Evolutionary conservation across 2,329 filamentous ascomycete species (phyloP).

Genomic region (Diplocarpon rosae): DNA sequence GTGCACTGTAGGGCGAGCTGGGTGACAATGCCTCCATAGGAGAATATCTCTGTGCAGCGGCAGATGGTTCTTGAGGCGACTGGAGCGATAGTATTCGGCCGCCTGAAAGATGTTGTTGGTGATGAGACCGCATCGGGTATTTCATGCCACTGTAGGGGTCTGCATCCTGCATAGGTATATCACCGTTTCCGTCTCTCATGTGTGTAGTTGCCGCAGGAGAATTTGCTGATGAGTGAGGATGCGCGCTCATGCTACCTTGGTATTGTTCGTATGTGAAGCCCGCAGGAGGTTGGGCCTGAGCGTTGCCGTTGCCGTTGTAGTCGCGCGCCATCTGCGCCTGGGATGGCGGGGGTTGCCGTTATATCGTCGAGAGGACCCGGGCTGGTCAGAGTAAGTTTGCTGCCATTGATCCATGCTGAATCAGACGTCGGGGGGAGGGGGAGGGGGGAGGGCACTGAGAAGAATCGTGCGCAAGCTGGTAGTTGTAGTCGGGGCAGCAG

Average conservation of each 20-base stretch:
- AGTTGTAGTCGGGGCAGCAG: conserved; percentile 1
- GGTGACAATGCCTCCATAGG: conserved; percentile 88
- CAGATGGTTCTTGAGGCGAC: conserved; percentile 61
- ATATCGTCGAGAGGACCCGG: conserved; percentile 53
- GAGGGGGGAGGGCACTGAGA: not conserved
- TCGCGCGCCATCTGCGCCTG: conserved; percentile 39
- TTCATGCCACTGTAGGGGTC: conserved; percentile 81
- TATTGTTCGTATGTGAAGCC: conserved; percentile 61
- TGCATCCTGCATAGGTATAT: conserved; percentile 79
- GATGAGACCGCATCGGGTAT: conserved; percentile 69
- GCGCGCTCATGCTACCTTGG: conserved; percentile 36
- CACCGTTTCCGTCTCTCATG: conserved; percentile 60
- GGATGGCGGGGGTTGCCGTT: conserved; percentile 38
- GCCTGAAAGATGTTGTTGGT: conserved; percentile 58
- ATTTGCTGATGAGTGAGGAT: conserved; percentile 41
- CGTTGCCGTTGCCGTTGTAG: conserved; percentile 29
- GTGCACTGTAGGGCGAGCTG: conserved; percentile 63
- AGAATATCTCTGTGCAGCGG: conserved; percentile 84
- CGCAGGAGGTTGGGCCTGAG: conserved; percentile 39
- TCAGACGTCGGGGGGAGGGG: conserved; percentile 6
- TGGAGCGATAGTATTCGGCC: conserved; percentile 51
- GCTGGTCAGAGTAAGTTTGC: conserved; percentile 50
- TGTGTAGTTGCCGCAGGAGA: conserved; percentile 49
- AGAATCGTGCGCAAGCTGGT: conserved; percentile 3
- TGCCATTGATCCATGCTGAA: conserved; percentile 53